These are phyloP conservation scores for Asterionellopsis glacialis DNA, from an alignment of 108 stramenopile genomes.

Conservation along the genomic window DNA sequence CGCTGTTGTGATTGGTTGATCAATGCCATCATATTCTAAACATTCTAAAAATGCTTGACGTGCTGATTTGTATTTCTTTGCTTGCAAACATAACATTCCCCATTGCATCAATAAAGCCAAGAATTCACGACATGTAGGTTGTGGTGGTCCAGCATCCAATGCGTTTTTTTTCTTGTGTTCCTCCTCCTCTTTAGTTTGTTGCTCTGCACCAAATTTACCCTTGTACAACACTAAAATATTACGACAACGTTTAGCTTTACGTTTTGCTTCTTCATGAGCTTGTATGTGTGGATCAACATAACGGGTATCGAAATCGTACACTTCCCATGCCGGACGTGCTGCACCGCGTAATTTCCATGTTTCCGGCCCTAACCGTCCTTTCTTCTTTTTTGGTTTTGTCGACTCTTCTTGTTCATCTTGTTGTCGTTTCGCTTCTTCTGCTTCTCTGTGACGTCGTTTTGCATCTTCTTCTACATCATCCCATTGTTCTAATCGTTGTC, in stretches of 20 bases:
- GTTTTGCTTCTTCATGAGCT: conserved; percentile 65
- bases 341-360: conserved; percentile 88
- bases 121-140: conserved; percentile 60
- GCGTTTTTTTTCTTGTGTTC: conserved; percentile 10
- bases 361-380: conserved; percentile 66
- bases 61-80: conserved; percentile 65
- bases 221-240: conserved; percentile 62
- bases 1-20: conserved; percentile 58
- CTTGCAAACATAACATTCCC: conserved; percentile 58
- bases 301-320: conserved; percentile 87
- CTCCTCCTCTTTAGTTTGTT: not conserved
- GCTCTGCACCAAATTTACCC: conserved; percentile 44
- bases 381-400: conserved; percentile 31
- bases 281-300: conserved; percentile 79
- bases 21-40: conserved; percentile 57
- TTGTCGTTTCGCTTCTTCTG: conserved; percentile 4
- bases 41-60: conserved; percentile 60
- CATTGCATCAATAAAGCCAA: conserved; percentile 70
- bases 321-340: conserved; percentile 80
- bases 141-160: conserved; percentile 36
- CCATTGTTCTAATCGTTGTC: conserved; percentile 59
- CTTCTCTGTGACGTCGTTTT: not conserved
- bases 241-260: conserved; percentile 39
- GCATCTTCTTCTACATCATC: conserved; percentile 60
- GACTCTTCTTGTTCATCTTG: conserved; percentile 32